Conservation (phyloP, 768 basidiomycete genomes). For the Lactifluus hygrophoroides region DNA sequence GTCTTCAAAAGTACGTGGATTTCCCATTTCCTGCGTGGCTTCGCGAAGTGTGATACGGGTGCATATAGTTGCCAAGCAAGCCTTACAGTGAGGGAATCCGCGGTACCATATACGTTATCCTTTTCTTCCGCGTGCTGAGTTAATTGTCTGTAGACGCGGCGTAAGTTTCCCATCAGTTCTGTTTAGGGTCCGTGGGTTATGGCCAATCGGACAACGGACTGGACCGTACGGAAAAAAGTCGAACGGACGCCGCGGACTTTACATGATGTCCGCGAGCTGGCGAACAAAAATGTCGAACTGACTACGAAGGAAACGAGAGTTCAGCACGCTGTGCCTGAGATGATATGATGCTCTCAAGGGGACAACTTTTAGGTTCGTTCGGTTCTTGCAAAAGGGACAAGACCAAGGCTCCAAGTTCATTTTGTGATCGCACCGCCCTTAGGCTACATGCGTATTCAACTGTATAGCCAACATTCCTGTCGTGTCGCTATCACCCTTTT, state of each 20-base stretch:
- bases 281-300: no score
- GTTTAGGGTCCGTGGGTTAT: no score
- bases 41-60: conserved; percentile 9
- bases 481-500: no score
- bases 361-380: neutral
- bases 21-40: neutral
- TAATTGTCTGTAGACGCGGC: neutral
- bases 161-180: neutral
- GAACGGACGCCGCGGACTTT: no score
- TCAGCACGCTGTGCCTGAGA: no score
- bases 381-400: neutral
- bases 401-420: neutral
- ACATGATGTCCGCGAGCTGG: no score
- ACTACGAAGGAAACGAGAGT: no score
- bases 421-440: neutral
- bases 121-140: neutral
- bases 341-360: neutral
- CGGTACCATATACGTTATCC: neutral
- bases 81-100: neutral
- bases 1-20: neutral
- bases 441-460: no score
- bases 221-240: no score
- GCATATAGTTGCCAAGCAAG: no score
- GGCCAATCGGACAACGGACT: no score
- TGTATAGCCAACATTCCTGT: no score